A percentile compares a stretch with the other conserved stretches of the same genome.
Evolutionary conservation across 306 rosid genomes (phyloP).

Genomic region (Sechiopsis laciniata): DNA sequence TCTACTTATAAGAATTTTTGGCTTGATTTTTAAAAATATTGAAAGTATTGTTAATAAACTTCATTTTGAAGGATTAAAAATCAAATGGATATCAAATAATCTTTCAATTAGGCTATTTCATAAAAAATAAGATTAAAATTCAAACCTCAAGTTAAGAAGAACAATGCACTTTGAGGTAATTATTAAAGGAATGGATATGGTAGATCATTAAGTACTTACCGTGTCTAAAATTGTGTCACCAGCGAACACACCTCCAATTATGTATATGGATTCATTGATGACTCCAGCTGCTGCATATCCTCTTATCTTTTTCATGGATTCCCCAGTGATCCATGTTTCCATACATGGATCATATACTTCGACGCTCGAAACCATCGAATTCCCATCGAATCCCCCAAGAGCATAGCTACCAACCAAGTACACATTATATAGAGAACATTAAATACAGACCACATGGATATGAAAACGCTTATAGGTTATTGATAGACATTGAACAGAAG

Average conservation of each 20-base stretch:
- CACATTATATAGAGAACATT: neutral
- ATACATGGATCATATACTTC: slow-evolving; percentile 53
- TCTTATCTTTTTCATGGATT: slow-evolving; percentile 37
- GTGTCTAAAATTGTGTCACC: slow-evolving; percentile 34
- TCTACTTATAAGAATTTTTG: no score
- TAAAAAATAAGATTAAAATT: neutral
- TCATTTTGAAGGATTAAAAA: no score
- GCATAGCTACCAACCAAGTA: slow-evolving; percentile 39
- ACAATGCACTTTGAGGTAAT: neutral
- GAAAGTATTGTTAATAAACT: no score
- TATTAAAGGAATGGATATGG: neutral
- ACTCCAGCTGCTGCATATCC: slow-evolving; percentile 59
- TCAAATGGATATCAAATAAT: no score
- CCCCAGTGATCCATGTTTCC: slow-evolving; percentile 41
- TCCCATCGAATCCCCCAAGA: slow-evolving; percentile 62
- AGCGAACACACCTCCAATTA: slow-evolving; percentile 55
- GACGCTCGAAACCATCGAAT: slow-evolving; percentile 35
- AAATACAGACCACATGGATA: neutral
- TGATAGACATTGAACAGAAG: neutral
- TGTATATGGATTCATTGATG: slow-evolving; percentile 47
- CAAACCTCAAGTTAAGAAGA: neutral
- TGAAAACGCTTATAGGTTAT: neutral
- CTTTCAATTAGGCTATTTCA: neutral
- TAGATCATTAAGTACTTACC: slow-evolving; percentile 28
- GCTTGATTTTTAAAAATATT: no score